Percentiles rank a stretch among this genome's conserved stretches.
These are phyloP conservation scores for Hondaea fermentalgiana DNA, from an alignment of 108 stramenopile species.

Conservation along the genomic window DNA sequence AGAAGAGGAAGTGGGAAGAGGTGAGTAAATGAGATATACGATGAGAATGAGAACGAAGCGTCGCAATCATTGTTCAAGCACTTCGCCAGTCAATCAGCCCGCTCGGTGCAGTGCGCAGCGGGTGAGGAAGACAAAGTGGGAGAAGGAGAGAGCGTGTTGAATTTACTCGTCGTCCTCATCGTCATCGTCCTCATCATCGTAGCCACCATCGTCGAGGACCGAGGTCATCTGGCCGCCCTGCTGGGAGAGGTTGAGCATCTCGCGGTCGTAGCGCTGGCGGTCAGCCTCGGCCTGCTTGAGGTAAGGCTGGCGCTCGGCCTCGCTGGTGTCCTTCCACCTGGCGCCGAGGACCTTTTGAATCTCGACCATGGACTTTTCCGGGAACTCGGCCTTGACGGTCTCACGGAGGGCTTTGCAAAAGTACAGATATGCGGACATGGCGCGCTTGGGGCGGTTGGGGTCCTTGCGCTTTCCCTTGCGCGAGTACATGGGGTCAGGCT, in stretches of 20 bases:
- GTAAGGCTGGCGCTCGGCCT: neutral
- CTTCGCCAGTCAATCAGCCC: too few species aligned
- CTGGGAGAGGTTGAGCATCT: slow-evolving; percentile 9
- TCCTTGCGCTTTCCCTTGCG: neutral
- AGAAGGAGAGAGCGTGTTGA: neutral
- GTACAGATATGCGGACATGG: slow-evolving; percentile 5
- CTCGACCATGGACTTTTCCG: slow-evolving; percentile 12
- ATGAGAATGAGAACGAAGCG: neutral
- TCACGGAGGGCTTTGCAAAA: neutral
- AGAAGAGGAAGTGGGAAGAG: neutral
- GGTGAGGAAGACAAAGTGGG: too few species aligned
- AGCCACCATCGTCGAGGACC: neutral
- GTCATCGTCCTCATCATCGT: neutral
- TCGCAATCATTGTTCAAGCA: too few species aligned
- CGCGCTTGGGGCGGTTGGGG: slow-evolving; percentile 8
- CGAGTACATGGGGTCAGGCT: neutral
- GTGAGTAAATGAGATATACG: neutral
- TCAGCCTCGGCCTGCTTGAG: slow-evolving; percentile 14
- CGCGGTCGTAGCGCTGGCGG: slow-evolving; percentile 13
- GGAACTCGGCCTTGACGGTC: neutral
- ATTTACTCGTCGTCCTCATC: slow-evolving; percentile 9
- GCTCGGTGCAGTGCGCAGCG: too few species aligned
- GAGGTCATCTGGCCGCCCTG: neutral
- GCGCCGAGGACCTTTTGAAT: neutral
- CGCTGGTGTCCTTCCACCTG: slow-evolving; percentile 3